Base-by-base conservation (phyloP, 495 filamentous ascomycete species). In the Saxophila tyrrhenica region DNA sequence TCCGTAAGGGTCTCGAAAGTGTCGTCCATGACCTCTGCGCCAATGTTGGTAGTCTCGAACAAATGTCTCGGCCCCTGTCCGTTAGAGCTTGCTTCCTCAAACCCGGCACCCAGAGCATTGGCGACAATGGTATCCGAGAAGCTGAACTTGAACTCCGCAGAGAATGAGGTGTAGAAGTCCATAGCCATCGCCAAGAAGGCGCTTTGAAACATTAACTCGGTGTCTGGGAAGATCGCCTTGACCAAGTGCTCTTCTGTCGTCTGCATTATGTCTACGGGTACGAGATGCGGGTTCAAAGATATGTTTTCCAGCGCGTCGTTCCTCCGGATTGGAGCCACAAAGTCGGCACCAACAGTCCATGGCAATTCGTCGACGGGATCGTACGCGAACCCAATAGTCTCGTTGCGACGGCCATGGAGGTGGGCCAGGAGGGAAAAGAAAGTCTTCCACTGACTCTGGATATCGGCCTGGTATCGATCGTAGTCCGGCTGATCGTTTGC, bases 401-500 rank as follows among this genome's bases (percentile, higher is more conserved):
- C 88, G 5, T 84, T 82, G 62, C 89, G 77, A 55, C 86, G 82
- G 56, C 83, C 89, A 62, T 99, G 85, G 21, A 99, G 76, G 63
- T 97, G 90, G 13, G 81, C 73, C 47, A 90, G 75, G 21, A 96
- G 75, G 39, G 90, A 82, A 71, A 86, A 92, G 69, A 92, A 94
- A 43, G 87, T 77, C 41, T 84, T 80, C 94, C 92, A 98, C 63
- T 96, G 90, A 9, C 82, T 72, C 64, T 89, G 81, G 39, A 82
- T 83, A 25, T 84, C 80, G 25, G 69, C 68, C 41, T 81, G 76
- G 65, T 85, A 90, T 41, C 82, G 78, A 15, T 80, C 75, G 55
- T 85, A 86, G 56, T 92, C 84, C 62, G 84, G 77, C n/a, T 76
- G 77, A 7, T 81, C 82, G 7, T 79, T 73, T 21, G 78, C 72